Percentiles rank a stretch among this genome's conserved stretches.
Evolutionary conservation across 352 stramenopile genomes (phyloP).

Genomic region (Blastocystis sp.): DNA sequence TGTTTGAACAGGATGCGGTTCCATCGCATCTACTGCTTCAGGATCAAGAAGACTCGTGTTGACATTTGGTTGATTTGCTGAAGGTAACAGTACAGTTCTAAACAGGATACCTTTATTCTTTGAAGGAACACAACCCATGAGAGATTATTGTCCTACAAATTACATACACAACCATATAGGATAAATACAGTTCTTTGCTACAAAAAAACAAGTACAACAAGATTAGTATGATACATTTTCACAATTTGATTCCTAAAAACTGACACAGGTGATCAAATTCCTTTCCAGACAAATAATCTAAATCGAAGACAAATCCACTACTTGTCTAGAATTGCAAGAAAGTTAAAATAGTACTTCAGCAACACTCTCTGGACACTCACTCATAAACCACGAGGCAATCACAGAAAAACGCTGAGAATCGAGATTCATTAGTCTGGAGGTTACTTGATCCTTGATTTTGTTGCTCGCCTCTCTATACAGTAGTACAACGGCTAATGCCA

Average conservation of each 20-base stretch:
- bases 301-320: background rate
- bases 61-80: background rate
- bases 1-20: background rate
- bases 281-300: background rate
- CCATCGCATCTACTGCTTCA: background rate
- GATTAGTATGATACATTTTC: background rate
- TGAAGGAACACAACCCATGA: constrained; percentile 30
- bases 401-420: background rate
- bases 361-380: background rate
- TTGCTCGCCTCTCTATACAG: background rate
- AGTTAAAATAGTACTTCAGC: background rate
- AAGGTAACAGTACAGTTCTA: background rate
- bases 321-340: background rate
- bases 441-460: background rate
- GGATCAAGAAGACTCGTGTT: background rate
- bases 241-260: background rate
- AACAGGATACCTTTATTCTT: constrained; percentile 15
- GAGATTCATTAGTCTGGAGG: background rate
- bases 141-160: background rate
- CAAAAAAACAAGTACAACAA: background rate
- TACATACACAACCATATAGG: background rate
- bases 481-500: background rate
- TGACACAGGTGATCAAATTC: background rate
- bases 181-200: background rate
- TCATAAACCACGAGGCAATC: background rate